These are phyloP conservation scores for Asclepias syriaca DNA, from an alignment of 257 asterid species.

Conservation along the genomic window DNA sequence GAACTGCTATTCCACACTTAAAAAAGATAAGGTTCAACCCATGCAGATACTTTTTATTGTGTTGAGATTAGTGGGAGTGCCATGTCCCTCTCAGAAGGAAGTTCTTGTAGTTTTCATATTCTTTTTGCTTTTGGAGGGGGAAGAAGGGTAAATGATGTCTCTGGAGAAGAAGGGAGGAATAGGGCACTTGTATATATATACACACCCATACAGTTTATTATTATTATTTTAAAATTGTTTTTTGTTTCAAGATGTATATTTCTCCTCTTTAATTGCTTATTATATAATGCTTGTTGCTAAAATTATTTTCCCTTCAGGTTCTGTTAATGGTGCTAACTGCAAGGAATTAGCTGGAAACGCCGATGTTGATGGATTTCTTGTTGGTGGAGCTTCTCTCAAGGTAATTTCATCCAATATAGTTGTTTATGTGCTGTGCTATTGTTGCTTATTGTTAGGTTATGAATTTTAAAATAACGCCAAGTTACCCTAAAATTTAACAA, in stretches of 20 bases:
- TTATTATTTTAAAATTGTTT: neutral
- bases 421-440: neutral
- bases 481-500: too few species aligned
- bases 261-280: neutral
- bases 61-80: neutral
- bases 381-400: conserved; percentile 84
- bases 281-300: neutral
- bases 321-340: conserved; percentile 68
- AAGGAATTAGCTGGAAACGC: conserved; percentile 61
- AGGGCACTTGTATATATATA: neutral
- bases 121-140: neutral
- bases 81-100: neutral
- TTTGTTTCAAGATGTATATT: neutral
- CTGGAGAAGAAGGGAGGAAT: neutral
- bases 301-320: conserved; percentile 4
- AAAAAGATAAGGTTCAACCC: neutral
- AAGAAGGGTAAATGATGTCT: neutral
- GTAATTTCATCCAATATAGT: conserved; percentile 22
- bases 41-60: neutral
- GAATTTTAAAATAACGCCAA: conserved; percentile 40
- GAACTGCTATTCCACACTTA: neutral
- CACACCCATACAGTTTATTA: neutral
- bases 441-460: neutral
- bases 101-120: neutral
- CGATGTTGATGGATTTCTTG: conserved; percentile 74